These are phyloP conservation scores for Cornus florida DNA, from an alignment of 148 eudicot species.

Conservation along the genomic window DNA sequence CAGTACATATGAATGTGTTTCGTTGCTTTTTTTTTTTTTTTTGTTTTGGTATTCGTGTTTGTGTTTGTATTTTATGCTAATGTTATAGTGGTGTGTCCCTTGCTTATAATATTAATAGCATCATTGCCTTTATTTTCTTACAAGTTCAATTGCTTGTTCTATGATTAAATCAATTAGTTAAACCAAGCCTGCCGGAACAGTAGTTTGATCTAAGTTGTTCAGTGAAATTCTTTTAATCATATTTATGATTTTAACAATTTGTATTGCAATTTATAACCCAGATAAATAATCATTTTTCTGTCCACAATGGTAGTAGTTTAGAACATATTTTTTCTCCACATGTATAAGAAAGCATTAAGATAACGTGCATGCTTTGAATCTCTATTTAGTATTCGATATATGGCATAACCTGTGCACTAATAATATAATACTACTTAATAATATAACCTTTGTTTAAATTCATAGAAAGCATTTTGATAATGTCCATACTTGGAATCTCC, in stretches of 20 bases:
- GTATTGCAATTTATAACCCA: neutral
- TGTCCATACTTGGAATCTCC: too few relatives aligned
- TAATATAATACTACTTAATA: too few relatives aligned
- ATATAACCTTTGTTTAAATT: too few relatives aligned
- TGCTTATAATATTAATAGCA: neutral
- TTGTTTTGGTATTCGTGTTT: neutral
- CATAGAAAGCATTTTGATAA: too few relatives aligned
- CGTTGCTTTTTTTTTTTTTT: neutral
- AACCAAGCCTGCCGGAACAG: neutral
- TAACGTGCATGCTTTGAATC: too few relatives aligned
- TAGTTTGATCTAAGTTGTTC: neutral
- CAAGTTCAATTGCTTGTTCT: neutral
- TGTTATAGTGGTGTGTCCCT: neutral
- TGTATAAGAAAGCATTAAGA: neutral
- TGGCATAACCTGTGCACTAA: too few relatives aligned
- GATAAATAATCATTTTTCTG: neutral
- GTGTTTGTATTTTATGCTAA: too few relatives aligned
- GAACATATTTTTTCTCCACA: neutral
- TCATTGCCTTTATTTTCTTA: neutral
- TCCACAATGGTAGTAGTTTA: neutral
- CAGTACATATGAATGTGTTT: conserved; percentile 3
- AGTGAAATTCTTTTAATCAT: conserved; percentile 3
- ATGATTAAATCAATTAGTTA: neutral
- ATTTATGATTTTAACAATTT: neutral
- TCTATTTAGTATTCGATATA: too few relatives aligned